Percentiles rank a stretch among this genome's conserved stretches.
Evolutionary conservation across 805 yeast species (phyloP).

Genomic region (Candida multigemmis): DNA sequence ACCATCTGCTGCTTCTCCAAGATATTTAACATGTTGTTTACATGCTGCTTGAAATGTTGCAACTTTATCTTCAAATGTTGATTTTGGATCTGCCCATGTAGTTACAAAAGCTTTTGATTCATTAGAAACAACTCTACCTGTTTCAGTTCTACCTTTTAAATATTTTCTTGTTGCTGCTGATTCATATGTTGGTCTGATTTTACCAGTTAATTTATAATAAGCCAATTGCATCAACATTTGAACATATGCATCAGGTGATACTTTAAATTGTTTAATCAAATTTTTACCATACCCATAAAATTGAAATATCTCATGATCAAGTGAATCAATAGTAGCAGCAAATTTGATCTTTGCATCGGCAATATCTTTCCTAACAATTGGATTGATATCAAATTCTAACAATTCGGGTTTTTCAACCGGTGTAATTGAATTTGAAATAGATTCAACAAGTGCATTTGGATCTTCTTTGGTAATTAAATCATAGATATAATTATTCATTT

Average conservation of each 20-base stretch:
- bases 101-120: conserved; percentile 65
- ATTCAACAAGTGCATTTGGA: conserved; percentile 18
- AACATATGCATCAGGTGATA: conserved; percentile 88
- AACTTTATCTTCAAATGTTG: conserved; percentile 48
- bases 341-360: conserved; percentile 49
- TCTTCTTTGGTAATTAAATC: conserved; percentile 44
- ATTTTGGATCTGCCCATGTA: conserved; percentile 55
- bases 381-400: conserved; percentile 51
- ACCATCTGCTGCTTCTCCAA: conserved; percentile 74
- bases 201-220: conserved; percentile 74
- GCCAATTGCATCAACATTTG: conserved; percentile 91
- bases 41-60: conserved; percentile 65
- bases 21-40: conserved; percentile 63
- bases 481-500: conserved; percentile 70
- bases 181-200: conserved; percentile 85
- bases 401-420: conserved; percentile 6
- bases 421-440: conserved; percentile 10
- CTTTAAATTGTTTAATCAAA: conserved; percentile 73
- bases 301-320: conserved; percentile 72
- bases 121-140: conserved; percentile 74
- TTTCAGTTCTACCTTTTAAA: conserved; percentile 88
- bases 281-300: conserved; percentile 82
- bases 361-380: conserved; percentile 42
- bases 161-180: conserved; percentile 90
- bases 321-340: conserved; percentile 45